Evolutionary conservation across 2,329 filamentous ascomycete species (phyloP), one percentile per base, ranked within the genome.

Genomic region (Trichoderma atroviride): DNA sequence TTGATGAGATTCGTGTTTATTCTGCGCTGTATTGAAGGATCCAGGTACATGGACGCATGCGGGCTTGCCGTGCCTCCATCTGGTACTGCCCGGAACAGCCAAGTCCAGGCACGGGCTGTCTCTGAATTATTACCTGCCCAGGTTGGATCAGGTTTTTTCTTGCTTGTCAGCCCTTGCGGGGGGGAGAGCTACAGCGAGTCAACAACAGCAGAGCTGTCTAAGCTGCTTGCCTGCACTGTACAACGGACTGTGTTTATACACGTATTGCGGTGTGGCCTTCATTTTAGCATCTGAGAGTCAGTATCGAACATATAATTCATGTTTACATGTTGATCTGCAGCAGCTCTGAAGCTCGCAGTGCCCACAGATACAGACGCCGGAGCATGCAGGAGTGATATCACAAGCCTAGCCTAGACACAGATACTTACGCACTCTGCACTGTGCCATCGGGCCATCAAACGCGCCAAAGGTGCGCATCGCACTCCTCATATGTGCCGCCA

Each of bases 91-190:
- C 35, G 37, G 58, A 50, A 35, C 35, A 19, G 52, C 19, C 56
- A 27, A 35, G 35, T 19, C 61, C 50, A 64, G 52, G 53, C 52
- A 66, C 14, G n/a, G 40, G 22, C 40, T 40, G 64, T 52, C 31
- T 67, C 64, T 59, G 29, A 52, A 55, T 40, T 33, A 57, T 57
- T 53, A 69, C 66, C 66, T 69, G 66, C 66, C 66, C 58, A 57
- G 53, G 33, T 35, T 27, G 37, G 35, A 40, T 27, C 5, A 33
- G 5, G 22, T 22, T 50, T 50, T 33, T n/a, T 16, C 14, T 4
- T 50, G 47, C n/a, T 3, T 50, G 40, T 35, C 31, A 50, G 47
- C 47, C 47, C 47, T 24, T 50, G 47, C n/a, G 37, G 14, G 60
- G 60, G 47, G 60, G 31, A 64, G 35, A 64, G 50, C 61, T 64